Percentiles rank a stretch among this genome's conserved stretches.
Evolutionary conservation across 306 rosid genomes (phyloP).

Genomic region (Prunus armeniaca): DNA sequence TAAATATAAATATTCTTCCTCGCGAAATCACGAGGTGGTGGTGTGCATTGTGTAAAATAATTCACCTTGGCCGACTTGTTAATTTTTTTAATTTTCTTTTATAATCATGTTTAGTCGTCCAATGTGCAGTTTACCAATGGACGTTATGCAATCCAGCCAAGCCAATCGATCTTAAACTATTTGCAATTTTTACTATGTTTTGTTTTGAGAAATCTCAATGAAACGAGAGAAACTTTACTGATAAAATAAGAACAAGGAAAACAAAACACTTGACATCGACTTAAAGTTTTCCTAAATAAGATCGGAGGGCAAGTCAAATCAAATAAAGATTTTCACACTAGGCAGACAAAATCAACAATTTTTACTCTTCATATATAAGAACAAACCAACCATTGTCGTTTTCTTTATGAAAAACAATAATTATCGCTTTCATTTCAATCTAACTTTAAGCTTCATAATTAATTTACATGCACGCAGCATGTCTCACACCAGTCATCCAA

Average conservation of each 20-base stretch:
- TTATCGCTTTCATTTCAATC: background rate
- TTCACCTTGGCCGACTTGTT: background rate
- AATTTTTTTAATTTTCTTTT: background rate
- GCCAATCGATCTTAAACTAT: no score
- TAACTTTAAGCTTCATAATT: background rate
- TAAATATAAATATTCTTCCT: background rate
- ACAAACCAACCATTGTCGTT: background rate
- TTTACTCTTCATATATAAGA: no score
- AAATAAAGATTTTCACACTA: no score
- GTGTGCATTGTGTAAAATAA: background rate
- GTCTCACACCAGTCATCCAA: background rate
- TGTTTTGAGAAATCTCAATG: no score
- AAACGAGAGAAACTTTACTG: accelerated
- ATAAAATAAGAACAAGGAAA: accelerated
- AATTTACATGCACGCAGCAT: background rate
- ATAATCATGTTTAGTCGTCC: background rate
- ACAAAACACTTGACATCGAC: no score
- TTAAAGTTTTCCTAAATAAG: no score
- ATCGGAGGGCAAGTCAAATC: no score
- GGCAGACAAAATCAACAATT: no score
- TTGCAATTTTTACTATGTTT: no score
- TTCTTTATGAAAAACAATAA: background rate
- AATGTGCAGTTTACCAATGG: no score
- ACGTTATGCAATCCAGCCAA: background rate
- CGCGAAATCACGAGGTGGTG: background rate